Percentiles rank a stretch among this genome's conserved stretches.
Conservation (phyloP, 352 stramenopile species). For the Pythium plurisporium region DNA sequence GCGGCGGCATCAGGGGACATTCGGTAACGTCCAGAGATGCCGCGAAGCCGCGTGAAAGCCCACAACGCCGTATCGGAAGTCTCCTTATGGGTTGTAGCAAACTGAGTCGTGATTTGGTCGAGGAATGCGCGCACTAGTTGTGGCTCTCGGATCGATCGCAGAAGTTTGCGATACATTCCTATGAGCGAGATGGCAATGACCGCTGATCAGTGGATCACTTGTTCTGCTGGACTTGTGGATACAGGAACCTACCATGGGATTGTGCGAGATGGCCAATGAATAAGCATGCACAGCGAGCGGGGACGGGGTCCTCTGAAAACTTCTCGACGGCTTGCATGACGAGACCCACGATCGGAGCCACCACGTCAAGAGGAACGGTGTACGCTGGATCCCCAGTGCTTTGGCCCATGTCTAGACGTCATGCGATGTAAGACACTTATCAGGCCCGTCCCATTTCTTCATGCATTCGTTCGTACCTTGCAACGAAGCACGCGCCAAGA, state of each 20-base stretch:
- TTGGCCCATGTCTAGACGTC: too few relatives aligned
- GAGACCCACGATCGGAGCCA: neutral
- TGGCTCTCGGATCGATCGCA: conserved; percentile 4
- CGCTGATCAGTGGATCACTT: too few relatives aligned
- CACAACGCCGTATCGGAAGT: conserved; percentile 14
- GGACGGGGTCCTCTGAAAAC: conserved; percentile 40
- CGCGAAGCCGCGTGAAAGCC: conserved; percentile 28
- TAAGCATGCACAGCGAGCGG: conserved; percentile 34
- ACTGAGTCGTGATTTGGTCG: neutral
- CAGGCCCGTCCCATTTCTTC: too few relatives aligned
- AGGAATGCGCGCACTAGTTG: neutral
- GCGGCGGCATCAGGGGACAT: conserved; percentile 31
- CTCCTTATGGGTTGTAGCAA: neutral
- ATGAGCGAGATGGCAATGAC: neutral
- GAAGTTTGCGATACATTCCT: conserved; percentile 4
- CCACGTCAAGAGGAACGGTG: neutral
- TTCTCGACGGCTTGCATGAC: conserved; percentile 35
- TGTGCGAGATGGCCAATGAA: conserved; percentile 44
- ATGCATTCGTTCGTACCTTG: conserved; percentile 22
- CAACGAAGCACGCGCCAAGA: conserved; percentile 38
- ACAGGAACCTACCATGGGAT: conserved; percentile 8
- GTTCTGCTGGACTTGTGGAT: too few relatives aligned
- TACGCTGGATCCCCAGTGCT: neutral
- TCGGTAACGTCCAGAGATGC: conserved; percentile 11
- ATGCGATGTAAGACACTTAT: too few relatives aligned